phyloP scores from a whole-genome alignment of 805 yeast species.

The Ogataea nitratoaversa region DNA sequence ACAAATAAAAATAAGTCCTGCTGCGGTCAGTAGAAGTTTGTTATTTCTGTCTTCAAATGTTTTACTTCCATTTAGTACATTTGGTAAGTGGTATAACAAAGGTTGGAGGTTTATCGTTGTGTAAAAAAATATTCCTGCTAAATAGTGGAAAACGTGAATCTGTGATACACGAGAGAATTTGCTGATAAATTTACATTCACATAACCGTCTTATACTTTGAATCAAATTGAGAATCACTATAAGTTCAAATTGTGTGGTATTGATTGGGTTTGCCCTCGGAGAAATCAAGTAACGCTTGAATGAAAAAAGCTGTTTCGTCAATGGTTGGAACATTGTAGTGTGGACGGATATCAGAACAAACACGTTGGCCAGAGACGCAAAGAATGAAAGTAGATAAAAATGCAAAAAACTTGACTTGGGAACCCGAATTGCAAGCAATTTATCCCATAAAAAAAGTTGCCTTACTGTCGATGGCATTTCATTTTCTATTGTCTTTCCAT shows the following conservation, averaged over 20 bases:
- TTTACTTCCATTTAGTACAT: background rate
- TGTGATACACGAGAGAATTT: slow-evolving; percentile 43
- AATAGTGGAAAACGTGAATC: slow-evolving; percentile 64
- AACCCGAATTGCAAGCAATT: background rate
- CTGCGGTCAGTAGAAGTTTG: slow-evolving; percentile 1
- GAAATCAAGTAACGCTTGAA: background rate
- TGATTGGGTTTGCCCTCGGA: slow-evolving; percentile 5
- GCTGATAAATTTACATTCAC: slow-evolving; percentile 50
- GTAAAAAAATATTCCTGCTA: slow-evolving; percentile 62
- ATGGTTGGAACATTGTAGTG: background rate
- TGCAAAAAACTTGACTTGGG: slow-evolving; percentile 55
- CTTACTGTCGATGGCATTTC: no score
- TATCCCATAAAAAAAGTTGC: background rate
- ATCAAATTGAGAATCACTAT: slow-evolving; percentile 26
- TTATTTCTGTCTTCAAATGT: slow-evolving; percentile 3
- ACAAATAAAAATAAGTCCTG: background rate
- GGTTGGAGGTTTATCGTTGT: slow-evolving; percentile 39
- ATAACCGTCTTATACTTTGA: slow-evolving; percentile 53
- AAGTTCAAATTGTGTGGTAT: slow-evolving; percentile 5
- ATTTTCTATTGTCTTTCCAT: slow-evolving; percentile 42
- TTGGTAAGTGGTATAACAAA: slow-evolving; percentile 14
- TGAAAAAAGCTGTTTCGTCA: background rate
- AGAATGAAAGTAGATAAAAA: slow-evolving; percentile 46
- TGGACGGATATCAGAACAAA: background rate
- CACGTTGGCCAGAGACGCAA: slow-evolving; percentile 17